These are phyloP conservation scores for Cymbopogon citratus DNA, from an alignment of 176 grass and related monocot species.

Conservation along the genomic window DNA sequence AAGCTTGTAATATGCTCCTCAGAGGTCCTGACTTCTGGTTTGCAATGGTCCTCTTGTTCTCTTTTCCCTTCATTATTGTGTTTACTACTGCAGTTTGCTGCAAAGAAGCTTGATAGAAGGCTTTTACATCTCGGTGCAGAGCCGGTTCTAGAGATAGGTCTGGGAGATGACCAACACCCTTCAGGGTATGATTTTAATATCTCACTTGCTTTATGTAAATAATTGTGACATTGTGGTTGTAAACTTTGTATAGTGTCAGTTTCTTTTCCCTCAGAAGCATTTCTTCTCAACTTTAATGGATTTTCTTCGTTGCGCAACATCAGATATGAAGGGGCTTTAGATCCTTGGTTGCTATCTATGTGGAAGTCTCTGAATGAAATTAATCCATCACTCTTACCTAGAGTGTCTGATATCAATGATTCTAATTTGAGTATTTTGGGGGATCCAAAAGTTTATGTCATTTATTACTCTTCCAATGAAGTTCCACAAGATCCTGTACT, in stretches of 20 bases:
- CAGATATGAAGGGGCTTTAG: constrained; percentile 89
- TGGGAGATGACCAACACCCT: constrained; percentile 87
- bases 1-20: background rate
- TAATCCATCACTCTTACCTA: constrained; percentile 52
- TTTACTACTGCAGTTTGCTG: constrained; percentile 64
- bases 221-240: background rate
- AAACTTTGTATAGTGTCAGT: background rate
- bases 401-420: constrained; percentile 66
- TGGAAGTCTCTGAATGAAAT: constrained; percentile 69
- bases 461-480: constrained; percentile 52
- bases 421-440: constrained; percentile 58
- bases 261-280: background rate
- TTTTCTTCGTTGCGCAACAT: constrained; percentile 5
- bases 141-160: constrained; percentile 65
- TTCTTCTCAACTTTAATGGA: background rate
- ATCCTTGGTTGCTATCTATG: constrained; percentile 74
- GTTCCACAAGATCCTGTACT: constrained; percentile 33
- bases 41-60: background rate
- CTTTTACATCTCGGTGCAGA: constrained; percentile 73
- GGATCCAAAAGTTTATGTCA: constrained; percentile 55
- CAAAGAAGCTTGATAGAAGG: constrained; percentile 86
- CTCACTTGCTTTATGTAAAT: background rate
- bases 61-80: background rate
- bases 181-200: constrained; percentile 65
- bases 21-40: background rate